Base-by-base conservation (phyloP, 345 rosid genomes). In the Viola odorata region DNA sequence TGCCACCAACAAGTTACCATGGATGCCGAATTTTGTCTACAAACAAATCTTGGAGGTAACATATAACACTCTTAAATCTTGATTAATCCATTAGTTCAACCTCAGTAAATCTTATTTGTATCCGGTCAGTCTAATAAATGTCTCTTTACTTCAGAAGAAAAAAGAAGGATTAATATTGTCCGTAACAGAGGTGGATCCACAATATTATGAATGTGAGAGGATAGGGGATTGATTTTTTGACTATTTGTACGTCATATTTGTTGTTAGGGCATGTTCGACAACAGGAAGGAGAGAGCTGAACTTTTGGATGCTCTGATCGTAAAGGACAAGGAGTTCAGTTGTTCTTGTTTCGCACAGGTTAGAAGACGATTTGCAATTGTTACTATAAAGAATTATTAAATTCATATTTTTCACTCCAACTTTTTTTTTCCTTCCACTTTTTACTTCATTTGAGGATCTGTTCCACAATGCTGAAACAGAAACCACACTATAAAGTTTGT, bases 281-380 rank as follows among this genome's bases (percentile, higher is more conserved):
- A 53, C 60, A 72, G 70, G 62, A 57, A 70, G 40, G 80, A 81
- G 77, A 75, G 42, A 69, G 11, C 1, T 8, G 74, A 78, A 60
- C 75, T 81, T 53, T 40, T 78, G 9, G 66, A 81, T 54, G 85
- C 80, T 36, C 14, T 68, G 45, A 51, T 67, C 39, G 50, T 70
- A 39, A 62, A 58, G 13, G 78, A 73, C 39, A 13, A 77, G 16
- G 58, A 65, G 9, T 72, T 69, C 53, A 39, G 50, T 10, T 41
- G 60, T 17, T 66, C 75, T 16, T 8, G 4, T 14, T 49, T 14
- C 45, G 60, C 68, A 0, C 80, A 79, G 71, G 80, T 68, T n/a
- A 47, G 8, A 47, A 7, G n/a, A 11, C 3, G 12, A 44, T 6
- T n/a, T 47, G 12, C 8, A 47, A 47, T 47, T 47, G 50, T 6